Conservation (phyloP, 2,329 filamentous ascomycete genomes). For the Penicillium verrucosum region DNA sequence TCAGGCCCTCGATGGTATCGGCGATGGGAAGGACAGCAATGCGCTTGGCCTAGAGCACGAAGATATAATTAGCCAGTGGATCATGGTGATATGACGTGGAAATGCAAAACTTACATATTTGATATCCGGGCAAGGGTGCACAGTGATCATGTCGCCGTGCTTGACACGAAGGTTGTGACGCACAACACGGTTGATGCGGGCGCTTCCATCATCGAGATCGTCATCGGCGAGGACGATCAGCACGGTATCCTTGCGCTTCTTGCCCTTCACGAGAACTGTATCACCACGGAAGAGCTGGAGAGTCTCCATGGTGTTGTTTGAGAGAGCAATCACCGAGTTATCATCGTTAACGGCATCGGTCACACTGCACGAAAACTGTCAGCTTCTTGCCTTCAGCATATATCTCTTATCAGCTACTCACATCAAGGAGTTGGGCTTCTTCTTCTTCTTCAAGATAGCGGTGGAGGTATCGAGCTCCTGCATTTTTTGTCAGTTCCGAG, state of each 20-base stretch:
- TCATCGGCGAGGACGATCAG: constrained; percentile 97
- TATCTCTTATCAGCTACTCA: constrained; percentile 47
- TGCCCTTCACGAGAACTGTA: constrained; percentile 96
- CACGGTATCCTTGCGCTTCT: constrained; percentile 99
- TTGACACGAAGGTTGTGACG: constrained; percentile 98
- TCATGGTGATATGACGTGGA: neutral
- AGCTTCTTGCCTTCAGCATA: constrained; percentile 17
- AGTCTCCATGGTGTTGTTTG: constrained; percentile 97
- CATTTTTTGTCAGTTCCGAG: constrained; percentile 19
- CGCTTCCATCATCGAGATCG: constrained; percentile 94
- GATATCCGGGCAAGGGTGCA: constrained; percentile 97
- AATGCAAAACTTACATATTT: constrained; percentile 80
- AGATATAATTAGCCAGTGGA: constrained; percentile 21
- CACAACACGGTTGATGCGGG: constrained; percentile 96
- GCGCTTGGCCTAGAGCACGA: constrained; percentile 76
- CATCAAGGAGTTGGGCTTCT: constrained; percentile 99
- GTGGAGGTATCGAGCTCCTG: constrained; percentile 89
- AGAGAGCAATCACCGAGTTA: constrained; percentile 98
- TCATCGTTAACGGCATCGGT: constrained; percentile 99
- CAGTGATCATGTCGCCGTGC: constrained; percentile 95
- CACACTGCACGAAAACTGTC: constrained; percentile 59
- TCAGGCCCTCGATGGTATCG: constrained; percentile 96
- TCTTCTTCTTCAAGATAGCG: constrained; percentile 99
- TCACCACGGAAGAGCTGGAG: constrained; percentile 98
- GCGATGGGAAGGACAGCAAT: constrained; percentile 97